These are phyloP conservation scores for Hippophae tibetana DNA, from an alignment of 306 rosid species.

Conservation along the genomic window DNA sequence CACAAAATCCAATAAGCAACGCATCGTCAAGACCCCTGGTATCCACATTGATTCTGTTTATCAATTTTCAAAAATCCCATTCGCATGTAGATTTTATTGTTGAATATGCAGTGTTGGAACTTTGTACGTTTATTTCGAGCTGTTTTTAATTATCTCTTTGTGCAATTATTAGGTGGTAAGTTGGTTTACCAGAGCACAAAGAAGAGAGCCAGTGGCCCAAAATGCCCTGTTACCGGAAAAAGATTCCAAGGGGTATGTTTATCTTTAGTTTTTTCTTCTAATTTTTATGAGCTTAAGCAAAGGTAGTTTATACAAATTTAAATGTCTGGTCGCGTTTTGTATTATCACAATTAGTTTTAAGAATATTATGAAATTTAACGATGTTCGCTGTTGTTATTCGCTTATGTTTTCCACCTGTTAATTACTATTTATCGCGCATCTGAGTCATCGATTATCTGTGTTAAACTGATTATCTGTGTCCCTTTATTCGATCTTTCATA, in stretches of 20 bases:
- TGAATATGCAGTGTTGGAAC: neutral
- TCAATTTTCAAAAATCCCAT: neutral
- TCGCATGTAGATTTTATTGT: neutral
- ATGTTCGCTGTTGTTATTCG: neutral
- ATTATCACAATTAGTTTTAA: neutral
- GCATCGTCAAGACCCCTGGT: conserved; percentile 87
- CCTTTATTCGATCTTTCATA: no score
- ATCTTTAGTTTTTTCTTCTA: neutral
- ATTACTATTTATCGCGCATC: no score
- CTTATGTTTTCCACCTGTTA: neutral
- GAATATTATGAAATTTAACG: neutral
- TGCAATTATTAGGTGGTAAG: conserved; percentile 53
- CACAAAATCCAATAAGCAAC: conserved; percentile 81
- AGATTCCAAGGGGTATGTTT: conserved; percentile 80
- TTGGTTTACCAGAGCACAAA: conserved; percentile 74
- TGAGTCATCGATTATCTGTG: no score
- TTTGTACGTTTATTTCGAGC: neutral
- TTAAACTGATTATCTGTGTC: no score
- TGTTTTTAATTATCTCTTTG: neutral
- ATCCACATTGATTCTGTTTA: neutral
- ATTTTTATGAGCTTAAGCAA: neutral
- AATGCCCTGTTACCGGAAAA: conserved; percentile 90
- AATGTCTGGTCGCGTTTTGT: neutral
- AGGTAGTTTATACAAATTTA: neutral
- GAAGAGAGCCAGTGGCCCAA: conserved; percentile 92